phyloP scores from a whole-genome alignment of 306 rosid genomes.

The Cicer bijugum region DNA sequence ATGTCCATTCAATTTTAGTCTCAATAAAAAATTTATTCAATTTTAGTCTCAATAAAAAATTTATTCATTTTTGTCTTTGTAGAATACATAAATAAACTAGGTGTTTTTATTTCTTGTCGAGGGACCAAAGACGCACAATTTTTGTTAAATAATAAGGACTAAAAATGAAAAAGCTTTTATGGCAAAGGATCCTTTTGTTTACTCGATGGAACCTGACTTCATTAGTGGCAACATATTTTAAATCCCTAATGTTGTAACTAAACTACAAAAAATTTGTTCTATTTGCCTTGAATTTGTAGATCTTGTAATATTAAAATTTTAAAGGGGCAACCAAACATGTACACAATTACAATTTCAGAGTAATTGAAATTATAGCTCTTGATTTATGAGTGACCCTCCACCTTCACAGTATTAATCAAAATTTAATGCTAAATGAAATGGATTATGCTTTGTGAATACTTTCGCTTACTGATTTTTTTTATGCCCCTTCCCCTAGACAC shows the following conservation, averaged over 20 bases:
- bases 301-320: slow-evolving; percentile 12
- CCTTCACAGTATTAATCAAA: not conserved
- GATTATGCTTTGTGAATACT: slow-evolving; percentile 7
- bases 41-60: not conserved
- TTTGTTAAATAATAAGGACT: not conserved
- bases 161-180: not conserved
- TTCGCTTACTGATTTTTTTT: slow-evolving; percentile 35
- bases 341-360: slow-evolving; percentile 14
- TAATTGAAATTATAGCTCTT: slow-evolving; percentile 23
- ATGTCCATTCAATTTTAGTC: not conserved
- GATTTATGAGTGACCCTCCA: slow-evolving; percentile 16
- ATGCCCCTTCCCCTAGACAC: slow-evolving; percentile 55
- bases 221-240: slow-evolving; percentile 25
- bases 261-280: slow-evolving; percentile 3
- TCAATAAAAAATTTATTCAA: not conserved
- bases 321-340: not conserved
- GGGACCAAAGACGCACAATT: not conserved
- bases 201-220: slow-evolving; percentile 1
- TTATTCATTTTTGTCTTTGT: not conserved
- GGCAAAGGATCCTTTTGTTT: not conserved
- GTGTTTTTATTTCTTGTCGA: not conserved
- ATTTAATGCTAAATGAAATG: slow-evolving; percentile 2
- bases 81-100: not conserved
- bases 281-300: slow-evolving; percentile 27
- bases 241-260: slow-evolving; percentile 20